phyloP scores from a whole-genome alignment of 2,329 filamentous ascomycete species.

The Phoma sp. region DNA sequence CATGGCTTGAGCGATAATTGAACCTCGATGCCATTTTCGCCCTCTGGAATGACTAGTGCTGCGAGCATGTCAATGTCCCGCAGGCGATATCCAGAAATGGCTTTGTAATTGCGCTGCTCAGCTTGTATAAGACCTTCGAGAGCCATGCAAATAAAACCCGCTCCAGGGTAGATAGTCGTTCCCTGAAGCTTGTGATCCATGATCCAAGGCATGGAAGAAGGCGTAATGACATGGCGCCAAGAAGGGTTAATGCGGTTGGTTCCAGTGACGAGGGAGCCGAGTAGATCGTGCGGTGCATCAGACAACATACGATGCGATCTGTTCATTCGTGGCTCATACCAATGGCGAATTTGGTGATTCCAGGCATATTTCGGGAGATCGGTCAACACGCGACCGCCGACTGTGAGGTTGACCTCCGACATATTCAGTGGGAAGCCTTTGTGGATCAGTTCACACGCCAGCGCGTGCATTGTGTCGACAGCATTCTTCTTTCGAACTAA shows the following conservation, averaged over 20 bases:
- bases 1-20: constrained; percentile 23
- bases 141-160: constrained; percentile 13
- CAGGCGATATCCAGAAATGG: constrained; percentile 19
- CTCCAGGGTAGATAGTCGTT: constrained; percentile 22
- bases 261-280: constrained; percentile 25
- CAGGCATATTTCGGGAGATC: constrained; percentile 45
- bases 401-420: constrained; percentile 15
- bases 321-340: constrained; percentile 34
- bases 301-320: constrained; percentile 24
- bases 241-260: constrained; percentile 17
- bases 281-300: constrained; percentile 21
- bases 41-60: constrained; percentile 33
- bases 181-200: constrained; percentile 19
- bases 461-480: constrained; percentile 13
- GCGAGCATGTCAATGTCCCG: constrained; percentile 27
- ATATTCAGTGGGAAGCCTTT: constrained; percentile 20
- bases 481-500: constrained; percentile 24
- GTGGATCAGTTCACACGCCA: not conserved
- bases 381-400: constrained; percentile 1
- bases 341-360: constrained; percentile 43
- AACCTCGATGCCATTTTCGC: constrained; percentile 33
- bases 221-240: constrained; percentile 31
- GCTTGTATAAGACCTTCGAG: constrained; percentile 11
- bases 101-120: not conserved
- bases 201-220: constrained; percentile 22